Base-by-base conservation (phyloP, 2,329 filamentous ascomycete genomes). In the Aspergillus glaucus region DNA sequence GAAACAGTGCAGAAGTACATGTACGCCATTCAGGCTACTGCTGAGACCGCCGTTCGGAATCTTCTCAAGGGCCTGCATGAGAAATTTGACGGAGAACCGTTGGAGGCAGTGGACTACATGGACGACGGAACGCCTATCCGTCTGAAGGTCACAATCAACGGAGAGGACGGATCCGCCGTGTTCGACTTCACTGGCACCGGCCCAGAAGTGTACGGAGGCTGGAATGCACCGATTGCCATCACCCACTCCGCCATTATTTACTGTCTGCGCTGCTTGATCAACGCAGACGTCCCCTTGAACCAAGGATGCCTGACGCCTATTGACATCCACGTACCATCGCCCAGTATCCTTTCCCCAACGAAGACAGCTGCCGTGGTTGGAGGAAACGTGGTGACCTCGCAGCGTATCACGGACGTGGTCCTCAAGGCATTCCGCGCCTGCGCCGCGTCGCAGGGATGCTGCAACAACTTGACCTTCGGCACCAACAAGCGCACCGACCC, bases 171-270 rank as follows among this genome's bases (percentile, higher is more conserved):
- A 14, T 85, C 87, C 52, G 88, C 88, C 0, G 72, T 86, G 0
- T 94, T 93, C 61, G 83, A 93, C 67, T 87, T 93, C 64, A 77
- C 75, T 0, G 88, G 88, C 17, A 93, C 88, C 0, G 88, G 88
- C 0, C 82, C 85, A 0, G 86, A 93, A 67, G 85, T 89, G 1
- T 88, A 88, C 58, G 86, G 77, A 40, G 91, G 90, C 58, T 85
- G 85, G 67, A 93, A 93, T 60, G 87, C 88, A 0, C 88, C 88
- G 0, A 80, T 88, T 67, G 88, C 88, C 3, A 86, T 93, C 43
- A 91, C 87, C 0, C 89, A 87, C 69, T 86, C 81, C 32, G 88
- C 87, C 44, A 91, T 93, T 62, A 92, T 93, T 62, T 94, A 94
- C 75, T 89, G 86, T 58, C 76, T 94, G 10, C 82, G 88, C 42